phyloP scores from a whole-genome alignment of 1,284 basidiomycete species.

The Puccinia coronata region DNA sequence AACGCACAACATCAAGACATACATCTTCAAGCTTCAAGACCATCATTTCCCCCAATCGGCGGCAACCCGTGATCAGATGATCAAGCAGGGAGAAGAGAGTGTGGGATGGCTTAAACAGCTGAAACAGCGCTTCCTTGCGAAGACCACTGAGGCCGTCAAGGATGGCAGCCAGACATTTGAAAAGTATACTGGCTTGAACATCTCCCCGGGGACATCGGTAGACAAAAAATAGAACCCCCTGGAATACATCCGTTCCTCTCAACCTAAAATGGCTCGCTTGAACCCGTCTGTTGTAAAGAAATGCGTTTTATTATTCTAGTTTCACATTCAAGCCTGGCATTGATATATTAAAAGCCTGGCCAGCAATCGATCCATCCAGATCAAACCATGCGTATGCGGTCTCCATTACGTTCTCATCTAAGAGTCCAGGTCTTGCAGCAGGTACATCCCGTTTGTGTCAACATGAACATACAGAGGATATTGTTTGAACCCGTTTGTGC shows the following conservation, averaged over 20 bases:
- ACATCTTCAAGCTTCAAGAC: constrained; percentile 47
- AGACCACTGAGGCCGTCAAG: constrained; percentile 25
- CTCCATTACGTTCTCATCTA: background rate
- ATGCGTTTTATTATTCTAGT: background rate
- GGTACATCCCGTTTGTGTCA: background rate
- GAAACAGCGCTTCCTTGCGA: constrained; percentile 12
- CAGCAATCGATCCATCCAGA: constrained; percentile 3
- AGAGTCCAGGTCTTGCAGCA: background rate
- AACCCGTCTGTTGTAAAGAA: constrained; percentile 27
- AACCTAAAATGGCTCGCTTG: background rate
- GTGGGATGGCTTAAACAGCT: constrained; percentile 8
- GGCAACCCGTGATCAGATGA: constrained; percentile 20
- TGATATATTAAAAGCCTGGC: background rate
- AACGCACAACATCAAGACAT: constrained; percentile 31
- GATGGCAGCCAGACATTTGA: constrained; percentile 24
- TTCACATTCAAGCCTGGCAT: background rate
- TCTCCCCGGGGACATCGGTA: constrained; percentile 4
- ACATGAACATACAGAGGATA: too few species aligned
- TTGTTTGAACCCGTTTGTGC: too few species aligned
- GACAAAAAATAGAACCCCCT: constrained; percentile 16
- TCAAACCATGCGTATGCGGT: background rate
- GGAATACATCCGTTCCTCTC: background rate
- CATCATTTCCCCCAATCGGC: constrained; percentile 47
- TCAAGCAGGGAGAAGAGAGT: constrained; percentile 7
- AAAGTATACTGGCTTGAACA: constrained; percentile 39